Evolutionary conservation across 176 grass and related monocot species (phyloP).

Genomic region (Neostapfia colusana): DNA sequence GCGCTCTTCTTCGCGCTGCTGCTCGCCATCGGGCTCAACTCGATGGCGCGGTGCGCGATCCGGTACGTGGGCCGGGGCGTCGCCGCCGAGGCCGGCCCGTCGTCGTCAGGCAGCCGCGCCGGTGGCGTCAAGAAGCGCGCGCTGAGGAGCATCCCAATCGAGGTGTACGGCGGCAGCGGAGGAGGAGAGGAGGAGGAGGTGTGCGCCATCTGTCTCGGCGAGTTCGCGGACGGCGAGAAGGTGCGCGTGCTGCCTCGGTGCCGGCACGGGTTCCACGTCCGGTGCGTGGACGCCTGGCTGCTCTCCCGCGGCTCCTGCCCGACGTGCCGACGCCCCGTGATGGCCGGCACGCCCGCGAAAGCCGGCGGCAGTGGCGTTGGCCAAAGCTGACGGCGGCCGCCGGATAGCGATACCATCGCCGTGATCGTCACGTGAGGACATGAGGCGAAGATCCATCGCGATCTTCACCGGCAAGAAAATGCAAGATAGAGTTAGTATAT

Average conservation of each 20-base stretch:
- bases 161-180: conserved; percentile 49
- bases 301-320: conserved; percentile 69
- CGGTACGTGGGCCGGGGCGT: conserved; percentile 31
- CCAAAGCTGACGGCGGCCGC: not conserved
- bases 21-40: conserved; percentile 62
- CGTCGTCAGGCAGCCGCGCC: not conserved
- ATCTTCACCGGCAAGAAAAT: too few species aligned
- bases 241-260: conserved; percentile 74
- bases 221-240: conserved; percentile 76
- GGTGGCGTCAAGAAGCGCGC: conserved; percentile 54
- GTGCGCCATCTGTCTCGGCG: conserved; percentile 82
- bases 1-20: conserved; percentile 70
- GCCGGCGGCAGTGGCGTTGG: not conserved
- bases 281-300: conserved; percentile 78
- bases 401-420: conserved; percentile 16
- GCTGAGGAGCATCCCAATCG: conserved; percentile 64
- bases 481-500: not conserved
- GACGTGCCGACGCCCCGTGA: conserved; percentile 56
- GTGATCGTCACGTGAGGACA: conserved; percentile 33
- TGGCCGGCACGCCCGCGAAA: not conserved
- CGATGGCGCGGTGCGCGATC: conserved; percentile 62
- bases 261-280: conserved; percentile 68
- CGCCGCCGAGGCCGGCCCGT: not conserved
- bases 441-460: too few species aligned
- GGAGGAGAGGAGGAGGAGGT: conserved; percentile 29